Conservation (phyloP, 1,284 basidiomycete genomes). For the Ceratobasidium sp. region DNA sequence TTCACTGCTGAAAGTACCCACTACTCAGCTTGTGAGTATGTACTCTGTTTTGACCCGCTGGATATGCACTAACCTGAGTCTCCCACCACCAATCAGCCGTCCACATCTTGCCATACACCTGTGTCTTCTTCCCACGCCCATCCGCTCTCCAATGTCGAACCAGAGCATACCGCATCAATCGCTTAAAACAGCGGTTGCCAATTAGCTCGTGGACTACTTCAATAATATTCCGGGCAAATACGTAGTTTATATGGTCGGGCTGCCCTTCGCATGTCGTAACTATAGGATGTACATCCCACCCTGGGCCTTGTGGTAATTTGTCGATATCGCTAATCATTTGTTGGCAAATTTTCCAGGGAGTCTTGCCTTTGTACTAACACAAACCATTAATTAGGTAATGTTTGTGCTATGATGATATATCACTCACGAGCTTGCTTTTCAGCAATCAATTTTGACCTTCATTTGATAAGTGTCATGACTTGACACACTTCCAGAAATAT, state of each 20-base stretch:
- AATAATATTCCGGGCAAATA: slow-evolving; percentile 59
- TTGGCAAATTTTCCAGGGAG: slow-evolving; percentile 47
- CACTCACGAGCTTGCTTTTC: slow-evolving; percentile 20
- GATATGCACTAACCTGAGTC: too few relatives aligned
- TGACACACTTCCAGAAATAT: too few relatives aligned
- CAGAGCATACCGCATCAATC: neutral
- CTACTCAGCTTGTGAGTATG: too few relatives aligned
- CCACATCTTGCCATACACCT: slow-evolving; percentile 38
- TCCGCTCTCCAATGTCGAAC: neutral
- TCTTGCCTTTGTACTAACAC: slow-evolving; percentile 5
- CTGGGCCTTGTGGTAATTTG: slow-evolving; percentile 50
- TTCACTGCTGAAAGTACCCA: neutral
- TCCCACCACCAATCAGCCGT: slow-evolving; percentile 48
- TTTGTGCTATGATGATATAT: neutral
- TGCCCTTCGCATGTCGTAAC: neutral
- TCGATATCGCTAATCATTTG: slow-evolving; percentile 51
- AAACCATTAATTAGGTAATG: neutral
- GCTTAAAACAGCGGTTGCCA: slow-evolving; percentile 17
- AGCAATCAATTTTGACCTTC: neutral
- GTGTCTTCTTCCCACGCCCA: neutral
- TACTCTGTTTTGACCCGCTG: too few relatives aligned
- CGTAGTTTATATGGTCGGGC: neutral
- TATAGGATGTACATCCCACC: slow-evolving; percentile 48
- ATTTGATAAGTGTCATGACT: too few relatives aligned
- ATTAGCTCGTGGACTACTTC: slow-evolving; percentile 56